Conservation (phyloP, 331 rosid genomes). For the Prunus yedoensis region DNA sequence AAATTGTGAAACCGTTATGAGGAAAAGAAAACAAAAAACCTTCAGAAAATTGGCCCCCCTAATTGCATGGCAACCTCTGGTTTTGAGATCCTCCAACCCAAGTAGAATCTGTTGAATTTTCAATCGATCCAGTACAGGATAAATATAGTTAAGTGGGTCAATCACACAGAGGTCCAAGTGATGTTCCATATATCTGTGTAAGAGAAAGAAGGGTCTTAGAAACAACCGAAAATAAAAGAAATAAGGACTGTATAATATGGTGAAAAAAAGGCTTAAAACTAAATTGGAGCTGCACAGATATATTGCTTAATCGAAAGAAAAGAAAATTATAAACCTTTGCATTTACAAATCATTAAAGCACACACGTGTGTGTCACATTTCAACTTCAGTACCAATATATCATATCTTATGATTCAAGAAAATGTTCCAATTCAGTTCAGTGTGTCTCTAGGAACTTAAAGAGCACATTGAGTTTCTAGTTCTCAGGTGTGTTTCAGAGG, state of each 20-base stretch:
- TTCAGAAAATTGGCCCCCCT: constrained; percentile 76
- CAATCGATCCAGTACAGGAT: constrained; percentile 69
- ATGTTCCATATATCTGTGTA: constrained; percentile 57
- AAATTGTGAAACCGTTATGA: neutral
- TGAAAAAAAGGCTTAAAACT: neutral
- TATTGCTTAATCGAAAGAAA: neutral
- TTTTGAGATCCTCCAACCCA: constrained; percentile 58
- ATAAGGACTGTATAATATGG: neutral
- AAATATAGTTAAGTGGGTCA: constrained; percentile 63
- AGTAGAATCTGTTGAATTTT: constrained; percentile 73
- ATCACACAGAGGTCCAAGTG: constrained; percentile 57
- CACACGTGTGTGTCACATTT: neutral
- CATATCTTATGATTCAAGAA: neutral
- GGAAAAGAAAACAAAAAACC: constrained; percentile 26
- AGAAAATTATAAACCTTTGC: neutral
- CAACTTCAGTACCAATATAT: neutral
- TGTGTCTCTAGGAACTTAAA: neutral
- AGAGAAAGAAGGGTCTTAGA: neutral
- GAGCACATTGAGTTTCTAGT: neutral
- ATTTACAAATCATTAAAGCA: neutral
- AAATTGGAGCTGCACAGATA: neutral
- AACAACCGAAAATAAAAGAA: neutral
- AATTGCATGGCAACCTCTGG: constrained; percentile 40
- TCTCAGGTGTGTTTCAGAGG: neutral
- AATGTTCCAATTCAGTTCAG: neutral